Base-by-base conservation (phyloP, 2,329 filamentous ascomycete genomes). In the Magnaporthales sp. region DNA sequence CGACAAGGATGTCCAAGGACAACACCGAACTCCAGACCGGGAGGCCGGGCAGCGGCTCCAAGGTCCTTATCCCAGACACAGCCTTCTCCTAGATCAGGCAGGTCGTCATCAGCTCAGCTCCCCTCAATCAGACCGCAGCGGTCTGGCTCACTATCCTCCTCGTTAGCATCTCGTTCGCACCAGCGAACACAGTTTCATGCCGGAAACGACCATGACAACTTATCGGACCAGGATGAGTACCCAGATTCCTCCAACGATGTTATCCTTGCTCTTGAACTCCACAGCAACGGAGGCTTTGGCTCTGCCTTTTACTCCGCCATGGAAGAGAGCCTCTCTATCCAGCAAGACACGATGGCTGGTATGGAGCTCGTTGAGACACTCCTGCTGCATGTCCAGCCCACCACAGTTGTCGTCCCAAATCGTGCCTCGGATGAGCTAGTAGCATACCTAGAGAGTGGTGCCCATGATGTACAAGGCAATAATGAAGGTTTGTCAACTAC, bases 251-350 rank as follows among this genome's bases (percentile, higher is more conserved):
- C 88, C 51, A 84, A 86, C 67, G 91, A 95, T 73, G 78, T 92
- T 29, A 84, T 96, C 67, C 91, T 96, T 87, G 91, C 92, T 0
- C 80, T 97, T 27, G 88, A 96, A 67, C 82, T 94, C 74, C 87
- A 84, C 69, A 84, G 88, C n/a, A 84, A 86, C 31, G 87, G 85
- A 0, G 88, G 84, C 0, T 82, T 97, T 22, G 94, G 94, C 0
- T 97, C 93, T 75, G 89, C 91, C 62, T 96, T 94, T 74, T 97
- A 94, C 74, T 80, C 89, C 62, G 87, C 89, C 6, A 79, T 83
- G 29, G 86, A 92, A 54, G 88, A 91, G 72, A 86, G 83, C 46
- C 77, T 97, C 3, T 89, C 86, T 67, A 81, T 97, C 60, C 88
- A 96, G 74, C 88, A 94, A 73, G 93, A 97, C 70, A 83, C 85